Conservation (phyloP, 129 eudicot genomes). For the Heracleum sosnowskyi region DNA sequence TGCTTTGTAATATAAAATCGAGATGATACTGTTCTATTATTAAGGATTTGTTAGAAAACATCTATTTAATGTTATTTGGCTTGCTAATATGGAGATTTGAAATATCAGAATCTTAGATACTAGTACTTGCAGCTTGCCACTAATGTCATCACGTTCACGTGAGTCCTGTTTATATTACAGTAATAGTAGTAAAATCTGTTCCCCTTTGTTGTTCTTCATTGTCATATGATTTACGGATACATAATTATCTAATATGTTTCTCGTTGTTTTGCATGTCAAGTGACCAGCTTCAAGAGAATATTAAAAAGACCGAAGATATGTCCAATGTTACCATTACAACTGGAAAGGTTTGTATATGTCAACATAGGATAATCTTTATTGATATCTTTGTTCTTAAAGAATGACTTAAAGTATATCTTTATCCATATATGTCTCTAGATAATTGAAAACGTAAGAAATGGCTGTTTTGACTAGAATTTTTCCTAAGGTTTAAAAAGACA, state of each 20-base stretch:
- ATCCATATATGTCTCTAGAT: not conserved
- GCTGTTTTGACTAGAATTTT: not conserved
- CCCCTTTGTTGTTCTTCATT: not conserved
- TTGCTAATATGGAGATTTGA: not conserved
- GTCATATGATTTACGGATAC: not conserved
- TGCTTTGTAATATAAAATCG: not conserved
- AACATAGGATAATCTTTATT: not conserved
- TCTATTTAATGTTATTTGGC: not conserved
- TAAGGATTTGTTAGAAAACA: not conserved
- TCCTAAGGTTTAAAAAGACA: not conserved
- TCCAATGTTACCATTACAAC: constrained; percentile 23
- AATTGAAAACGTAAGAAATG: not conserved
- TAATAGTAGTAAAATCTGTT: not conserved
- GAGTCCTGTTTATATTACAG: not conserved
- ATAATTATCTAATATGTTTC: not conserved
- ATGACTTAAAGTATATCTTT: not conserved
- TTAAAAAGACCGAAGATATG: constrained; percentile 20
- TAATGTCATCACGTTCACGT: not conserved
- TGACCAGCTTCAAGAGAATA: constrained; percentile 42
- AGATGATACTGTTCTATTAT: not conserved
- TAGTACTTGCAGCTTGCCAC: not conserved
- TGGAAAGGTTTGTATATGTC: constrained; percentile 43
- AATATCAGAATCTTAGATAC: not conserved
- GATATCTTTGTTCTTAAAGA: not conserved
- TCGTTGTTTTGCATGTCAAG: constrained; percentile 15